phyloP scores from a whole-genome alignment of 305 asterid species.

The Fraxinus sp. region DNA sequence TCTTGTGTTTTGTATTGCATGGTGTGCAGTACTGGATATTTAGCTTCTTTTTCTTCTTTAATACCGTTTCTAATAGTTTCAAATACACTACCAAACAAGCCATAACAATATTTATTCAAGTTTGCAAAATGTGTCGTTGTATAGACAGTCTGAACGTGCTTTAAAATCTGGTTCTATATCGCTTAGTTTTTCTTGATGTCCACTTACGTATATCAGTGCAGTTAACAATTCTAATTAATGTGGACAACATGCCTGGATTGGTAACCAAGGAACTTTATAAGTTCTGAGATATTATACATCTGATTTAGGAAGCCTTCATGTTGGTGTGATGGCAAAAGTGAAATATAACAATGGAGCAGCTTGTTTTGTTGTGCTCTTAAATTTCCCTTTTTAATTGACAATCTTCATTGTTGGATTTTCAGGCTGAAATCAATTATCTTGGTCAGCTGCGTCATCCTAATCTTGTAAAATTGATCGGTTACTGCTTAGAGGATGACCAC shows the following conservation, averaged over 20 bases:
- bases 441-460: slow-evolving; percentile 66
- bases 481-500: slow-evolving; percentile 69
- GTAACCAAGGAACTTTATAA: neutral
- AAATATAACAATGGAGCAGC: neutral
- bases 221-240: neutral
- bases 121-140: neutral
- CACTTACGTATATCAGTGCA: neutral
- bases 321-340: neutral
- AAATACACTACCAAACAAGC: neutral
- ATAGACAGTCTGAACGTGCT: neutral
- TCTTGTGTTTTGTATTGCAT: neutral
- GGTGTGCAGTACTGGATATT: neutral
- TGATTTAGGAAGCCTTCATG: neutral
- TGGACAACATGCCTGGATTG: neutral
- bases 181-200: too few species aligned
- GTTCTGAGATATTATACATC: neutral
- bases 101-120: neutral
- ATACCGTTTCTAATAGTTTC: neutral
- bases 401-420: slow-evolving; percentile 20
- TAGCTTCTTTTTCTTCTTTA: neutral
- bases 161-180: neutral
- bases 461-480: slow-evolving; percentile 67
- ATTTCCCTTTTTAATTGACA: slow-evolving; percentile 1
- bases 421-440: slow-evolving; percentile 70
- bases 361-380: neutral